Evolutionary conservation across 2,329 filamentous ascomycete genomes (phyloP).

Genomic region (Cercospora zeina): DNA sequence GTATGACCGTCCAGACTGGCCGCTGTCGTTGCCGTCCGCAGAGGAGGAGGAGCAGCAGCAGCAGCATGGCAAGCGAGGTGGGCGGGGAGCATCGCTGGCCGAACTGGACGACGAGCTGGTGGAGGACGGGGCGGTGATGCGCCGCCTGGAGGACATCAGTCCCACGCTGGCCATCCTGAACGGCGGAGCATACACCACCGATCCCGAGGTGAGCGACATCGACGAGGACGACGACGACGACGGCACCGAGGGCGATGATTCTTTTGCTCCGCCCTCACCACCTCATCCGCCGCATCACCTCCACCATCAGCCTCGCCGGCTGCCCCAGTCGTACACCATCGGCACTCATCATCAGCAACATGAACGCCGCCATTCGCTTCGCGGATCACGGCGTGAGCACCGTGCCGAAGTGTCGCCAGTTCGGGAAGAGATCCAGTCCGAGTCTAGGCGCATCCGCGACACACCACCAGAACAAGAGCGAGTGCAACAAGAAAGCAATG

Average conservation of each 20-base stretch:
- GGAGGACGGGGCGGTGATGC: slow-evolving; percentile 29
- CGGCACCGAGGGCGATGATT: neutral
- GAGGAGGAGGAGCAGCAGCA: too few species aligned
- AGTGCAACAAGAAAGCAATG: slow-evolving; percentile 10
- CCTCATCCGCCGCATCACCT: slow-evolving; percentile 5
- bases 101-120: slow-evolving; percentile 28
- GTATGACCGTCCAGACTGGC: slow-evolving; percentile 37
- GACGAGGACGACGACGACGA: slow-evolving; percentile 25
- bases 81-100: slow-evolving; percentile 12
- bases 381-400: slow-evolving; percentile 11
- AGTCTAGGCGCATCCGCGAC: slow-evolving; percentile 12
- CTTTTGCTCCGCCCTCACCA: slow-evolving; percentile 11
- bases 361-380: slow-evolving; percentile 7
- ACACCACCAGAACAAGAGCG: slow-evolving; percentile 10
- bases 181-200: slow-evolving; percentile 18
- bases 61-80: slow-evolving; percentile 6
- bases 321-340: slow-evolving; percentile 13
- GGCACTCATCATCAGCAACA: neutral
- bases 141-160: slow-evolving; percentile 29
- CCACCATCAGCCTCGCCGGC: slow-evolving; percentile 2
- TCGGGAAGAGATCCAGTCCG: slow-evolving; percentile 16
- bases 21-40: slow-evolving; percentile 24
- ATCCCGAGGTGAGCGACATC: slow-evolving; percentile 32
- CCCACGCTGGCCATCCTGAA: slow-evolving; percentile 24
- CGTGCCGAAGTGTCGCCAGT: slow-evolving; percentile 29